Evolutionary conservation across 306 rosid genomes (phyloP).

Genomic region (Corylus americana): DNA sequence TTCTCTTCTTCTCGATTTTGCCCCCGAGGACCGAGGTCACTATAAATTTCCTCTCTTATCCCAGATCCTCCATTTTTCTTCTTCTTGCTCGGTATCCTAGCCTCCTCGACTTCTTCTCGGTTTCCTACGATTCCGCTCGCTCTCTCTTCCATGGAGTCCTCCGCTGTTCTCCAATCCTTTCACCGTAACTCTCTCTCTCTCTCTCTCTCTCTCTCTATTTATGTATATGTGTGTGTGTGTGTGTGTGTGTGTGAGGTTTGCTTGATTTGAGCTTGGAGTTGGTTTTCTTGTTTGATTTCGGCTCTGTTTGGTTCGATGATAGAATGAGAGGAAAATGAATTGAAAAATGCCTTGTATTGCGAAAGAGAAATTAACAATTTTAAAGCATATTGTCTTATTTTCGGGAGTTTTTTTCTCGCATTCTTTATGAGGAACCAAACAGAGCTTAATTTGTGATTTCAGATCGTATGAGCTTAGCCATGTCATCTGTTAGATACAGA

Average conservation of each 20-base stretch:
- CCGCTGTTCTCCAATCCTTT: conserved; percentile 68
- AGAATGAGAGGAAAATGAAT: not conserved
- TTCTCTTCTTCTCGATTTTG: conserved; percentile 24
- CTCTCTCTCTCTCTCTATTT: not conserved
- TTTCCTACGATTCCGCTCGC: conserved; percentile 27
- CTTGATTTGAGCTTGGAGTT: not conserved
- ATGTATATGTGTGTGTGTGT: not conserved
- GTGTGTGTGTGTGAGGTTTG: conserved; percentile 4
- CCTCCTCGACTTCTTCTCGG: not conserved
- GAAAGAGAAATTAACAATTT: not conserved
- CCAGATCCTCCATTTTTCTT: conserved; percentile 20
- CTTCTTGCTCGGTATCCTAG: not conserved
- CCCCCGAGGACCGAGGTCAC: conserved; percentile 15
- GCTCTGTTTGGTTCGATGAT: not conserved
- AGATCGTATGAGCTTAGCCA: not conserved
- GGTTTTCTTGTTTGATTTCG: conserved; percentile 5
- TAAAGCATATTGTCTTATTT: not conserved
- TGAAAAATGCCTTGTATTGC: not conserved
- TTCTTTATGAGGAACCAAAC: not conserved
- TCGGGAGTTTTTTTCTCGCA: not conserved
- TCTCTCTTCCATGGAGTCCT: conserved; percentile 64
- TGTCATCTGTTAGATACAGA: not conserved
- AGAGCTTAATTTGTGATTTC: not conserved
- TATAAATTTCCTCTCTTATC: conserved; percentile 11
- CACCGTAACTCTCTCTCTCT: conserved; percentile 58